phyloP scores from a whole-genome alignment of 192 early-diverging fungal genomes.

The Podila clonocystis region DNA sequence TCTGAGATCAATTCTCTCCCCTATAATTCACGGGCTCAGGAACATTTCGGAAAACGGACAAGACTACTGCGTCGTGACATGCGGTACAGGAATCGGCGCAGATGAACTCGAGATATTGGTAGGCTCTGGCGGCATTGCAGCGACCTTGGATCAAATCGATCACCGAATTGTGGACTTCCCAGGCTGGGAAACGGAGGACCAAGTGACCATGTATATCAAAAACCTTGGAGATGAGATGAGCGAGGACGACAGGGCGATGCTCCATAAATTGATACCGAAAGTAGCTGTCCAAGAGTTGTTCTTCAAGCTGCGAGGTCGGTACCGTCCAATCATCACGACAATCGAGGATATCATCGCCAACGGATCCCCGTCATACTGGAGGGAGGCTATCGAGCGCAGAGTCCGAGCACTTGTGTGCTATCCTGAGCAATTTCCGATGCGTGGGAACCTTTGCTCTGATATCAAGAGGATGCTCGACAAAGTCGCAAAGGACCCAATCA shows the following conservation, averaged over 20 bases:
- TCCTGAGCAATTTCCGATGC: conserved; percentile 24
- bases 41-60: not conserved
- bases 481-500: conserved; percentile 36
- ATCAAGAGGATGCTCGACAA: conserved; percentile 47
- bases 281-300: conserved; percentile 41
- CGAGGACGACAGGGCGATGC: conserved; percentile 21
- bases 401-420: conserved; percentile 20
- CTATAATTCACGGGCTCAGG: not conserved
- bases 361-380: conserved; percentile 35
- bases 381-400: conserved; percentile 30
- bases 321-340: conserved; percentile 32
- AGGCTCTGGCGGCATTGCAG: conserved; percentile 33
- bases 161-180: conserved; percentile 32
- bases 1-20: not conserved
- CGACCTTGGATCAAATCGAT: conserved; percentile 27
- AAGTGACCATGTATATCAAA: conserved; percentile 36
- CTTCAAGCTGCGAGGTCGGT: conserved; percentile 33
- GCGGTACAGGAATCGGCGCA: not conserved
- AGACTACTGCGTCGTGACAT: not conserved
- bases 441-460: conserved; percentile 33
- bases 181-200: conserved; percentile 40
- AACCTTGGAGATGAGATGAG: conserved; percentile 37
- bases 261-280: conserved; percentile 37
- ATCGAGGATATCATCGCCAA: conserved; percentile 48
- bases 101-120: not conserved